phyloP scores from a whole-genome alignment of 1,284 basidiomycete species.

The Microbotryum lychnidis-dioicae region DNA sequence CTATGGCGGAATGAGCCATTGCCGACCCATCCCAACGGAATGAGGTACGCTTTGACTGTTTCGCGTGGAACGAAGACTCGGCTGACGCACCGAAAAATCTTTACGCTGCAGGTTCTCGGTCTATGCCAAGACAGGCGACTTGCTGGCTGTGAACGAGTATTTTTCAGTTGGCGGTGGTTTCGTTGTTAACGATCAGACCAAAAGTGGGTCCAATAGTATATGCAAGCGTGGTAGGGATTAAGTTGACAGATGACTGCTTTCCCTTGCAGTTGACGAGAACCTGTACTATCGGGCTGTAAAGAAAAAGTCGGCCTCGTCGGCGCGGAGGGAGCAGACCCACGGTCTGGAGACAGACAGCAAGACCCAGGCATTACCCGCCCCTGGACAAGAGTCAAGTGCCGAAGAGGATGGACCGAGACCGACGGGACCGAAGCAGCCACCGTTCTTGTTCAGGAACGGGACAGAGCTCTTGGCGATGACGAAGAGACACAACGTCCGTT shows the following conservation, averaged over 20 bases:
- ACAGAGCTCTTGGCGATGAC: constrained; percentile 68
- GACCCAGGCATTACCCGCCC: no score
- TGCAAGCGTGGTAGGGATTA: no score
- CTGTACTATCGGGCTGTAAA: constrained; percentile 94
- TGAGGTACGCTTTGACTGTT: constrained; percentile 49
- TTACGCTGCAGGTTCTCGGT: constrained; percentile 57
- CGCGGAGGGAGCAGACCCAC: constrained; percentile 55
- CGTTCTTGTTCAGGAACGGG: constrained; percentile 75
- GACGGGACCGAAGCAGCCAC: constrained; percentile 49
- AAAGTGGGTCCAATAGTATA: constrained; percentile 46
- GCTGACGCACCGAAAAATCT: constrained; percentile 40
- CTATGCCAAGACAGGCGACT: constrained; percentile 68
- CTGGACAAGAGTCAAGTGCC: no score
- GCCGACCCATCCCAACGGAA: constrained; percentile 38
- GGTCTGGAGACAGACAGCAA: constrained; percentile 3
- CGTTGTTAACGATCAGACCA: constrained; percentile 76
- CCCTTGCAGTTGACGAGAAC: constrained; percentile 70
- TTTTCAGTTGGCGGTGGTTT: constrained; percentile 82
- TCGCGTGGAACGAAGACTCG: constrained; percentile 66
- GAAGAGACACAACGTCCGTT: constrained; percentile 66
- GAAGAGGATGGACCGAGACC: background rate
- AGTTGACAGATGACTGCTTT: background rate
- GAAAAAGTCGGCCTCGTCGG: constrained; percentile 65
- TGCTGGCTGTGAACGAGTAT: constrained; percentile 91
- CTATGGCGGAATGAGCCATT: constrained; percentile 73